Evolutionary conservation across 768 basidiomycete species (phyloP).

Genomic region (Tylopilus rubrobrunneus): DNA sequence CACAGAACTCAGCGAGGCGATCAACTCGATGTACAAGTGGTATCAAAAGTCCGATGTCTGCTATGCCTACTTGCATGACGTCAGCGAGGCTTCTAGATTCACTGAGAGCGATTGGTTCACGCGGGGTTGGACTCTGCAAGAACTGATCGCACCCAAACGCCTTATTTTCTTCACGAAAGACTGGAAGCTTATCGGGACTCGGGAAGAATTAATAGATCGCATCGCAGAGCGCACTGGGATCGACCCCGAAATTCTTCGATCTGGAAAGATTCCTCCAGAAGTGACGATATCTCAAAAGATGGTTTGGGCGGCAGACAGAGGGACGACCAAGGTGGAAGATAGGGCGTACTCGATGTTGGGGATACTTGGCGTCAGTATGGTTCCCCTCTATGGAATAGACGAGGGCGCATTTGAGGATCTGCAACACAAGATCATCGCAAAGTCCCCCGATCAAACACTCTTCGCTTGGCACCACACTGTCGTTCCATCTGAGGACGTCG

Average conservation of each 20-base stretch:
- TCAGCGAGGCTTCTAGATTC: conserved; percentile 15
- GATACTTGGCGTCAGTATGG: conserved; percentile 20
- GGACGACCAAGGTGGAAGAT: conserved; percentile 26
- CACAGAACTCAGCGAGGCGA: conserved; percentile 28
- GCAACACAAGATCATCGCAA: conserved; percentile 22
- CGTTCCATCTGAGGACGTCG: conserved; percentile 7
- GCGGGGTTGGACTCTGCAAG: conserved; percentile 32
- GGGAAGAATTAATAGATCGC: conserved; percentile 8
- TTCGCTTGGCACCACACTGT: conserved; percentile 23
- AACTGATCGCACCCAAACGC: conserved; percentile 26
- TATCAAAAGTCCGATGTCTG: conserved; percentile 26
- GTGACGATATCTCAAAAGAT: conserved; percentile 24
- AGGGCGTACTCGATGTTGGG: conserved; percentile 31
- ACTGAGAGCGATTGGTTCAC: conserved; percentile 28
- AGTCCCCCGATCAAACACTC: conserved; percentile 23
- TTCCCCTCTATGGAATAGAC: conserved; percentile 24
- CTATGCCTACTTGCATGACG: conserved; percentile 27
- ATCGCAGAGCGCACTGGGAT: conserved; percentile 20
- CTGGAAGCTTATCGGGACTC: conserved; percentile 20
- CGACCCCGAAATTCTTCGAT: conserved; percentile 11
- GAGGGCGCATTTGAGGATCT: conserved; percentile 23
- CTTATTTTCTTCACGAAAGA: conserved; percentile 26
- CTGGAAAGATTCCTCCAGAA: conserved; percentile 3
- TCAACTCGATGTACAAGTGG: conserved; percentile 34
- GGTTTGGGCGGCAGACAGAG: conserved; percentile 25